phyloP scores from a whole-genome alignment of 2,329 filamentous ascomycete species.

The Neofusicoccum umdonicola region DNA sequence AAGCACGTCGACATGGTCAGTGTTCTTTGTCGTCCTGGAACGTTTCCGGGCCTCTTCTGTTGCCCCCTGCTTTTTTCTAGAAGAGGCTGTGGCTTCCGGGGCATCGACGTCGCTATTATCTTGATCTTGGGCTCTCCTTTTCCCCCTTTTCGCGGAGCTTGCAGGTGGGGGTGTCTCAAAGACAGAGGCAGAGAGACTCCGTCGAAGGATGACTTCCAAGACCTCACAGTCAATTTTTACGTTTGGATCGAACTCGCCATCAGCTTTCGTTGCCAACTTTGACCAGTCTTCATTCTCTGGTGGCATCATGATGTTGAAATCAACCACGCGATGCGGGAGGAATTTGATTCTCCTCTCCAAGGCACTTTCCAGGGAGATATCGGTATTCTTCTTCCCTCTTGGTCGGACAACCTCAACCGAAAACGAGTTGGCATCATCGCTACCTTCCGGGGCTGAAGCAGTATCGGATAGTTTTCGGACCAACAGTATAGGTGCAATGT shows the following conservation, averaged over 20 bases:
- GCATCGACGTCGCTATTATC: neutral
- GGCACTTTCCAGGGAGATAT: neutral
- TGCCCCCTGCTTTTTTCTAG: neutral
- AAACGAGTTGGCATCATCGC: slow-evolving; percentile 26
- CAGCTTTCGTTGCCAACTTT: slow-evolving; percentile 30
- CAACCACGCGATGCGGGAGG: slow-evolving; percentile 32
- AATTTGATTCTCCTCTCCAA: slow-evolving; percentile 37
- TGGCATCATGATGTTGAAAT: slow-evolving; percentile 14
- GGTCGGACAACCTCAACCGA: slow-evolving; percentile 32
- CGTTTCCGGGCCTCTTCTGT: neutral
- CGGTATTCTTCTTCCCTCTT: slow-evolving; percentile 22
- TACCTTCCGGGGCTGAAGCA: neutral
- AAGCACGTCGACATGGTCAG: neutral
- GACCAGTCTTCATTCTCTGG: slow-evolving; percentile 22
- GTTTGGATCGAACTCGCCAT: slow-evolving; percentile 31
- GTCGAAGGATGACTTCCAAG: slow-evolving; percentile 31
- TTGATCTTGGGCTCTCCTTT: neutral
- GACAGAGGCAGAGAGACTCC: slow-evolving; percentile 28
- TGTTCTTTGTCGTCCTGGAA: neutral
- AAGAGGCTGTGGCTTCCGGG: neutral
- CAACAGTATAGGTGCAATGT: slow-evolving; percentile 39
- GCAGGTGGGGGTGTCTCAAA: slow-evolving; percentile 22
- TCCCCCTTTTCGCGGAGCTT: slow-evolving; percentile 13
- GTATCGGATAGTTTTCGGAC: slow-evolving; percentile 22
- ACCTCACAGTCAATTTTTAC: slow-evolving; percentile 38